A percentile compares a stretch with the other conserved stretches of the same genome.
These are phyloP conservation scores for Yarrowia sp. DNA, from an alignment of 805 yeast species.

Conservation along the genomic window DNA sequence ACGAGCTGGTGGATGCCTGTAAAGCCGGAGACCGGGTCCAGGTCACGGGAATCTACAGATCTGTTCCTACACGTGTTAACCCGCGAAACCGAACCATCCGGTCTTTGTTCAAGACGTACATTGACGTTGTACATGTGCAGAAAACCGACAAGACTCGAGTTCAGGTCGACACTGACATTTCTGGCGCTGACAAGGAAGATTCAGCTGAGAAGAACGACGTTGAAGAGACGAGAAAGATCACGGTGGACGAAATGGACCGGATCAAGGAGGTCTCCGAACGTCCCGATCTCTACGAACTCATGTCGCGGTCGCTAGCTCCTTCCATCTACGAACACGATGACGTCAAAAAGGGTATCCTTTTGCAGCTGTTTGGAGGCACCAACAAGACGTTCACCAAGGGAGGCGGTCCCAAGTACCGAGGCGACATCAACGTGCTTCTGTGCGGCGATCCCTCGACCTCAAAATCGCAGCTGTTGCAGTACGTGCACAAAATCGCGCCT, in stretches of 20 bases:
- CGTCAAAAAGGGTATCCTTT: conserved; percentile 90
- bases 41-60: conserved; percentile 93
- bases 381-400: conserved; percentile 88
- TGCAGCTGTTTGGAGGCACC: conserved; percentile 95
- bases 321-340: conserved; percentile 95
- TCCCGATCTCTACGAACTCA: conserved; percentile 80
- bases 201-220: conserved; percentile 66
- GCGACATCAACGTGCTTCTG: conserved; percentile 87
- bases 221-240: conserved; percentile 73
- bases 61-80: conserved; percentile 88
- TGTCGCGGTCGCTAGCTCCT: conserved; percentile 95
- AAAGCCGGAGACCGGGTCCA: conserved; percentile 97
- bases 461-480: conserved; percentile 91
- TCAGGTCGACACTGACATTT: conserved; percentile 79
- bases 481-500: conserved; percentile 97
- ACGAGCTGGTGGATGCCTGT: conserved; percentile 91
- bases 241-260: conserved; percentile 70
- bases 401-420: conserved; percentile 83
- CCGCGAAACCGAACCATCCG: conserved; percentile 83
- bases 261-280: conserved; percentile 70
- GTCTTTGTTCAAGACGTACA: conserved; percentile 85
- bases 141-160: conserved; percentile 83
- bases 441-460: conserved; percentile 99
- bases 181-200: conserved; percentile 48
- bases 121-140: conserved; percentile 92